Base-by-base conservation (phyloP, 2,329 filamentous ascomycete genomes). In the Neofusicoccum umdonicola region DNA sequence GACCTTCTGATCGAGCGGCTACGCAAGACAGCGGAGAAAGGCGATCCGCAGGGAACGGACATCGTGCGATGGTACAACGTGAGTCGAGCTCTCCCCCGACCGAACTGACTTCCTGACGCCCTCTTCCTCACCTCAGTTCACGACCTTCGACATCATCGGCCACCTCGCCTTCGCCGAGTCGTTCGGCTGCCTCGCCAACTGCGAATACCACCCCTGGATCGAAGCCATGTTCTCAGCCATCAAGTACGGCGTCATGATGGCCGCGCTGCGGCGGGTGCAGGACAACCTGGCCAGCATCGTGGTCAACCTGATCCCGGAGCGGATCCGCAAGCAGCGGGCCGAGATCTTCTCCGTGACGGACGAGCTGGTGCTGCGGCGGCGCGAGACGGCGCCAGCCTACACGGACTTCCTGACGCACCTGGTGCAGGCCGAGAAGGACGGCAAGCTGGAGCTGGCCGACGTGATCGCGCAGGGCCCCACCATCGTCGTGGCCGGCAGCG, bases 401-500 rank as follows among this genome's bases (percentile, higher is more conserved):
- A 27, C 48, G 0, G 61, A 82, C 67, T 73, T 83, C 34, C 77
- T 79, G 73, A 72, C 74, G 17, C 72, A 78, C 19, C 73, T 81
- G 0, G 67, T 80, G 4, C 66, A 67, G 2, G 69, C 75, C 54
- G 72, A 75, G 41, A 73, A 70, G 4, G 71, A 39, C 3, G 31
- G 35, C 2, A 69, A 70, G 50, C 71, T 70, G 0, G 42, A 75
- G 19, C 67, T 68, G 31, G 66, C 50, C 1, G 77, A 82, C 52
- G 77, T 82, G 70, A 70, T 79, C 15, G 63, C 72, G 0, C 80
- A 79, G 54, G 69, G 75, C 0, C 65, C 68, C 1, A n/a, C 78
- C 0, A 72, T 81, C 42, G 79, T 81, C 66, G 62, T 78, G 4
- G 81, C 79, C 1, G 81, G 80, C 0, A 78, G 76, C 17, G 80